A percentile compares a stretch with the other conserved stretches of the same genome.
Conservation (phyloP, 345 rosid species). For the Sapria himalayana region DNA sequence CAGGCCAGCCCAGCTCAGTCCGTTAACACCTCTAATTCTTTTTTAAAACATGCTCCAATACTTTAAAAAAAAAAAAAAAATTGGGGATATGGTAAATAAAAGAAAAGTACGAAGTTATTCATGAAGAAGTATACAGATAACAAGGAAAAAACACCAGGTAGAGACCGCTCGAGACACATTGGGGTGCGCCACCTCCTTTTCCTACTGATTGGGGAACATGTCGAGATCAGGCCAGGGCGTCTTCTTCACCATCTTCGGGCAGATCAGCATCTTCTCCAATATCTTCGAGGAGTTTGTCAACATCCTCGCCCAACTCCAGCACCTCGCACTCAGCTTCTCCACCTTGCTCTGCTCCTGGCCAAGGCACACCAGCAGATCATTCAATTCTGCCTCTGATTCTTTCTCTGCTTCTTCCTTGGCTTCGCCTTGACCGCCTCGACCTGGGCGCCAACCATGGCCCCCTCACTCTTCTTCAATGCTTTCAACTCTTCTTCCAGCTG, state of each 20-base stretch:
- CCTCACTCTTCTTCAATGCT: conserved; percentile 54
- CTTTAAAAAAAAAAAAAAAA: no score
- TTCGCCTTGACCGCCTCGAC: conserved; percentile 52
- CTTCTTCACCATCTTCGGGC: conserved; percentile 49
- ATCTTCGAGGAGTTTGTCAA: conserved; percentile 63
- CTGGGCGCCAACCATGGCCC: conserved; percentile 20
- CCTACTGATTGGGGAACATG: no score
- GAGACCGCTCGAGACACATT: no score
- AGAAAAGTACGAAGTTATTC: no score
- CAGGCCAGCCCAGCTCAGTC: no score
- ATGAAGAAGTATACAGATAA: no score
- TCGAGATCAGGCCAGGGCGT: no score
- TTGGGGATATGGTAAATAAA: no score
- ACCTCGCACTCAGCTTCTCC: conserved; percentile 59
- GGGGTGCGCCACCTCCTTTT: no score
- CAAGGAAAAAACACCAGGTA: no score
- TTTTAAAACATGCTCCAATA: no score
- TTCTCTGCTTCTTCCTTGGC: conserved; percentile 90
- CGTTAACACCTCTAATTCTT: no score
- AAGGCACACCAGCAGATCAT: conserved; percentile 83
- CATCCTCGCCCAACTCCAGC: conserved; percentile 73
- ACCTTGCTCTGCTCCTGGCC: conserved; percentile 97
- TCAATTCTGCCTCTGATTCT: conserved; percentile 86
- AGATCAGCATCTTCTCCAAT: conserved; percentile 68
- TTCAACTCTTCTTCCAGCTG: conserved; percentile 60